Evolutionary conservation across 441 rosid species (phyloP).

Genomic region (Adansonia madagascariensis): DNA sequence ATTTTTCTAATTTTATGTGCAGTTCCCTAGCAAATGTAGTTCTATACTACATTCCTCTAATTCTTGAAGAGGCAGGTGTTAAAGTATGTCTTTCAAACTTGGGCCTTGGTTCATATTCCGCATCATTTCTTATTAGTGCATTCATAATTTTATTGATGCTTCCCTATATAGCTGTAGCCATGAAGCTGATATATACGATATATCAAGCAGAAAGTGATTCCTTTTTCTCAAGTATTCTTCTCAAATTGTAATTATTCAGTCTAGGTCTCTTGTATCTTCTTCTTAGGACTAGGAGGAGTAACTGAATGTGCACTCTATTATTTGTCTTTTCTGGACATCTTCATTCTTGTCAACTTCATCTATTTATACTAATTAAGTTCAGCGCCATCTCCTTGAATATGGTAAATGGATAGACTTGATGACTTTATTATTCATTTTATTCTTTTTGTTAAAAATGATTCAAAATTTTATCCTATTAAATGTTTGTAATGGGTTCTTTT

Average conservation of each 20-base stretch:
- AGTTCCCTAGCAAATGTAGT: constrained; percentile 83
- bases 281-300: no score
- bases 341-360: background rate
- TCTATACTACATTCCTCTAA: constrained; percentile 77
- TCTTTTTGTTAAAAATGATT: background rate
- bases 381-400: background rate
- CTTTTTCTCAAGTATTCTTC: background rate
- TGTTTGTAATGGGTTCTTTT: background rate
- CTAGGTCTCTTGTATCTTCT: no score
- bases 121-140: constrained; percentile 73
- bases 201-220: constrained; percentile 64
- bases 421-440: background rate
- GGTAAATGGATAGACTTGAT: background rate
- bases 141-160: constrained; percentile 72
- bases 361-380: background rate
- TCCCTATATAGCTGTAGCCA: constrained; percentile 66
- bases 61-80: constrained; percentile 70
- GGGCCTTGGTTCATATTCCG: constrained; percentile 61
- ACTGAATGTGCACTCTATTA: background rate
- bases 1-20: constrained; percentile 23
- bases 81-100: constrained; percentile 60
- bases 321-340: background rate
- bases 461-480: background rate
- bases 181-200: constrained; percentile 64
- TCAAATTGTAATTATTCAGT: background rate